Base-by-base conservation (phyloP, 1,284 basidiomycete species). In the Hypsizygus ulmarius region DNA sequence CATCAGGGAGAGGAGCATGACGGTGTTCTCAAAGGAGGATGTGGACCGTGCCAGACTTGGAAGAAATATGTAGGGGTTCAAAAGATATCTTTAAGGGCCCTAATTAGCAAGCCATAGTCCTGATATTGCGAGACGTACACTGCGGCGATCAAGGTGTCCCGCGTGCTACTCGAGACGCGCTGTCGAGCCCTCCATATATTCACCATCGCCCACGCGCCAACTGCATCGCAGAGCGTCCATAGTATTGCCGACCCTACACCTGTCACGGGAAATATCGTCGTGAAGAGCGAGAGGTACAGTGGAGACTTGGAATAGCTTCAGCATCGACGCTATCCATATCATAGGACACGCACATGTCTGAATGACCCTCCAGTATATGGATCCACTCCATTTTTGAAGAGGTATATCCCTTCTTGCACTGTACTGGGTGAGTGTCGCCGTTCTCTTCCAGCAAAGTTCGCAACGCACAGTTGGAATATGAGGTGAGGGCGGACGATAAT, bases 341-440 rank as follows among this genome's bases (percentile, higher is more conserved):
- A 12, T 16, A 5, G n/a, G 6, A 39, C n/a, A 62, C 81, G 53
- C 68, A 94, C 92, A 66, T 94, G 92, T 61, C 87, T 79, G 62
- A 94, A 92, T 9, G 83, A 70, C 1, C 90, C 89, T 39, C 90
- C 91, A 47, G 83, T 78, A 60, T 97, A 97, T 19, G 93, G 93
- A 61, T 95, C 82, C 25, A 90, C 70, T 3, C 80, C 82, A 66
- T 86, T 73, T 29, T 75, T 68, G 55, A 83, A 84, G 10, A 96
- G 75, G 65, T 85, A 92, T 7, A 93, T 75, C 1, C 93, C 93
- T 67, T 97, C 94, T 59, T 84, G 81, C 50, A 97, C 93, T 96
- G 42, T 27, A 34, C 48, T 42, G 34, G 34, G 30, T 41, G 21
- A 50, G 39, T 7, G 27, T 21, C 10, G n/a, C 33, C 32, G 18